Percentiles rank a stretch among this genome's conserved stretches.
Evolutionary conservation across 2,329 filamentous ascomycete species (phyloP).

Genomic region (Hortaea werneckii): DNA sequence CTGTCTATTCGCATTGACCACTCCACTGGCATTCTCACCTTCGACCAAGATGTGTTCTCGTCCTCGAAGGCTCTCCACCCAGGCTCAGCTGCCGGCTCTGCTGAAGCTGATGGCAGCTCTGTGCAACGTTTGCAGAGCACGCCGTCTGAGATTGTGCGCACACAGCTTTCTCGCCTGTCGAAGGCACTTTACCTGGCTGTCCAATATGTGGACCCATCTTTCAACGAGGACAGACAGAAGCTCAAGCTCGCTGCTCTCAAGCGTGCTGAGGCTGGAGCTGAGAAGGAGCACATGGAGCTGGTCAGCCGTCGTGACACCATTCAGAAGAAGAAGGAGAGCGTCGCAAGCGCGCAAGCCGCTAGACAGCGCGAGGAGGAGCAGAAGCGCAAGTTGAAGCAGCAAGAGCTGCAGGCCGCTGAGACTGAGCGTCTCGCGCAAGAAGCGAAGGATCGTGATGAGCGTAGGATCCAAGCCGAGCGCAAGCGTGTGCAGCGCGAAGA

Average conservation of each 20-base stretch:
- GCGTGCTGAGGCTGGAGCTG: constrained; percentile 77
- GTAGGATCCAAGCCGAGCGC: constrained; percentile 74
- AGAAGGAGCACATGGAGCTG: constrained; percentile 79
- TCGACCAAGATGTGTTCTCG: constrained; percentile 96
- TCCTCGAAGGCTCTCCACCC: constrained; percentile 86
- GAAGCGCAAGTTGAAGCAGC: constrained; percentile 74
- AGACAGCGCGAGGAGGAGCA: constrained; percentile 89
- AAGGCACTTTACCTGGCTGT: constrained; percentile 87
- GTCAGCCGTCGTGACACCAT: constrained; percentile 83
- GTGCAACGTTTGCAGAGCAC: constrained; percentile 96
- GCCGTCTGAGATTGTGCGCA: constrained; percentile 91
- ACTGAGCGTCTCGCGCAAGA: constrained; percentile 82
- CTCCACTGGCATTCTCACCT: constrained; percentile 86
- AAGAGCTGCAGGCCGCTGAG: constrained; percentile 83
- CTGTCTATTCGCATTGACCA: constrained; percentile 94
- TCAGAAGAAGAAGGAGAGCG: constrained; percentile 92
- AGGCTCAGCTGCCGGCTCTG: constrained; percentile 74
- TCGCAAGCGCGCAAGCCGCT: constrained; percentile 76
- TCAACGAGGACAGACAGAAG: constrained; percentile 70
- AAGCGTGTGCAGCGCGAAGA: constrained; percentile 53
- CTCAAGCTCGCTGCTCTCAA: constrained; percentile 71
- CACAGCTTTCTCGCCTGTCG: constrained; percentile 82
- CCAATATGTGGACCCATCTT: constrained; percentile 86
- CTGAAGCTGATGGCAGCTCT: constrained; percentile 71
- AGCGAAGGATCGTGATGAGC: constrained; percentile 80